Evolutionary conservation across 805 yeast species (phyloP), one percentile per base, ranked within the genome.

Genomic region (Cyberlindnera mississippiensis): DNA sequence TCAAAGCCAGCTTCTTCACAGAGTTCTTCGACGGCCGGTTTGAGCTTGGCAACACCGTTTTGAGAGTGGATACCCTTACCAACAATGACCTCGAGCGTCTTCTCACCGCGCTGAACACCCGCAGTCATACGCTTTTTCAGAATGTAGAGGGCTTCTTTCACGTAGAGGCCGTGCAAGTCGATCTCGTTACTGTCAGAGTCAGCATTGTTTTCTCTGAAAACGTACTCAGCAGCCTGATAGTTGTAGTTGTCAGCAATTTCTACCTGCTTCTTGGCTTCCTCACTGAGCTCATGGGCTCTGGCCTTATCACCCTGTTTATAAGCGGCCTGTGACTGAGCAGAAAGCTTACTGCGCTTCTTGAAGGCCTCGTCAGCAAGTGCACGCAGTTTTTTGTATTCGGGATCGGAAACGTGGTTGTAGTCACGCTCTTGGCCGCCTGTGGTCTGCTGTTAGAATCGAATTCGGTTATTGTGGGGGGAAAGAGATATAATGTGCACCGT

Each of bases 21-120:
- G 57, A 87, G 64, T 37, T 77, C 73, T 56, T 87, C 93, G 15
- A 89, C 78, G 0, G 96, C 96, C 2, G 97, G 97, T 61, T 83
- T 85, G 52, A 91, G 64, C 62, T 89, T 90, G 32, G 96, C 90
- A 39, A 87, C 76, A 12, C 95, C 95, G 50, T 79, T 71, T 40
- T 73, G 71, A 1, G 96, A 86, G 60, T 90, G 98, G 32, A 79
- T 58, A 7, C 97, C 98, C 63, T 91, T 91, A 9, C 98, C 98
- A 9, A 89, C 97, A 60, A 91, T 90, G 16, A 88, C 93, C 49
- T 79, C 76, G 33, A 91, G 66, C 37, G 74, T 76, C 3, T 73
- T 62, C 56, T 86, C 93, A 41, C 75, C 68, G 18, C 77, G 67
- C 29, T 57, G 57, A 13, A 78, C 71, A 40, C 81, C 87, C 20